A percentile compares a stretch with the other conserved stretches of the same genome.
phyloP scores from a whole-genome alignment of 2,329 filamentous ascomycete genomes.

The Colletotrichum agaves region DNA sequence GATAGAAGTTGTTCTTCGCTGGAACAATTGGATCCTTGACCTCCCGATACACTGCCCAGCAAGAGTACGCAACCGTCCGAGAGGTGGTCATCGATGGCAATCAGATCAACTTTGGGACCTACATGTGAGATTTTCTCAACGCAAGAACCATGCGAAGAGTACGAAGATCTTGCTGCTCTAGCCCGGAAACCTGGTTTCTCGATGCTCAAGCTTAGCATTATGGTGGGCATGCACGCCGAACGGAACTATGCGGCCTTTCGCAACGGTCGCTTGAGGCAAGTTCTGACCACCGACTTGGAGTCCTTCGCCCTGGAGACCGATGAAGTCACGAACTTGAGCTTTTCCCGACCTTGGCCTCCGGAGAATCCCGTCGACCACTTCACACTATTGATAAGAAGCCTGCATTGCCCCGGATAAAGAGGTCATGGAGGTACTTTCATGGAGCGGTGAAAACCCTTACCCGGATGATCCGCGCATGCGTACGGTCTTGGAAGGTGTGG shows the following conservation, averaged over 20 bases:
- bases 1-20: too few relatives aligned
- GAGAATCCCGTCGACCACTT: too few relatives aligned
- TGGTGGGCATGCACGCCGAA: slow-evolving; percentile 21
- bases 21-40: too few relatives aligned
- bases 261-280: slow-evolving; percentile 37
- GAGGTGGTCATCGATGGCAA: slow-evolving; percentile 50
- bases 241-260: slow-evolving; percentile 32
- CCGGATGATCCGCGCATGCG: too few relatives aligned
- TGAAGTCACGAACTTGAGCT: too few relatives aligned
- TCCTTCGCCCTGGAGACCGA: slow-evolving; percentile 42
- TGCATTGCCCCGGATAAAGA: slow-evolving; percentile 17
- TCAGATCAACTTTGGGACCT: slow-evolving; percentile 44
- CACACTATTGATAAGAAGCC: slow-evolving; percentile 36
- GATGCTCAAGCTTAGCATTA: slow-evolving; percentile 43
- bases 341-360: too few relatives aligned
- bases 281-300: slow-evolving; percentile 39
- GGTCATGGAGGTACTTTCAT: slow-evolving; percentile 41
- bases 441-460: slow-evolving; percentile 40
- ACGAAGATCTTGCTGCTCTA: slow-evolving; percentile 40
- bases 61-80: slow-evolving; percentile 38
- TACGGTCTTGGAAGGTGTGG: not conserved
- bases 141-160: slow-evolving; percentile 40
- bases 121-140: slow-evolving; percentile 46
- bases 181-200: slow-evolving; percentile 43
- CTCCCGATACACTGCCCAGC: too few relatives aligned